A percentile compares a stretch with the other conserved stretches of the same genome.
phyloP scores from a whole-genome alignment of 352 stramenopile species.

The Phytophthora meadii region DNA sequence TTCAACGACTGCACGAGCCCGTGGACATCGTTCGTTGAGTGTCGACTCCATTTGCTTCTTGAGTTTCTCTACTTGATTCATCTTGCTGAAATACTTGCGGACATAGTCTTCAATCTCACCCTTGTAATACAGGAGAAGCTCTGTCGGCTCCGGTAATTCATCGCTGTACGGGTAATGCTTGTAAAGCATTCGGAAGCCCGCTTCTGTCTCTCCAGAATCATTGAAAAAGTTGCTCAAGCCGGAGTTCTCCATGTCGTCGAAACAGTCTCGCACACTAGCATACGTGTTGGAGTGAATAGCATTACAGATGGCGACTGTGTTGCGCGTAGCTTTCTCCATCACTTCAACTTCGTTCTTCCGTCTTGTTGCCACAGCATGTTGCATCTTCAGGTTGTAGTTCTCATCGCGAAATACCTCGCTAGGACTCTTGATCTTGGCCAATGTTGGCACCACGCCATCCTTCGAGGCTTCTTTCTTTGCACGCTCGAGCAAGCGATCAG shows the following conservation, averaged over 20 bases:
- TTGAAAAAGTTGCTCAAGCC: constrained; percentile 59
- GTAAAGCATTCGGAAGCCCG: constrained; percentile 74
- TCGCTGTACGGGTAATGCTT: constrained; percentile 55
- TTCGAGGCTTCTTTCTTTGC: constrained; percentile 22
- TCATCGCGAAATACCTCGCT: constrained; percentile 70
- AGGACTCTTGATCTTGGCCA: constrained; percentile 61
- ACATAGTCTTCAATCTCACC: constrained; percentile 77
- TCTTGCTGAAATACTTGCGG: constrained; percentile 59
- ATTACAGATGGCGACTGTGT: constrained; percentile 65
- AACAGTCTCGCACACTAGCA: constrained; percentile 53
- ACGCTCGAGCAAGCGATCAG: constrained; percentile 67
- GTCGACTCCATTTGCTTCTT: constrained; percentile 64
- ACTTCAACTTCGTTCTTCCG: constrained; percentile 58
- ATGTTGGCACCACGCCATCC: constrained; percentile 7
- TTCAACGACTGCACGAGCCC: constrained; percentile 47
- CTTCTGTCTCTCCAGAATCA: constrained; percentile 51
- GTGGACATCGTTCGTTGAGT: constrained; percentile 66
- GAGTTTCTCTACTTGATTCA: constrained; percentile 47
- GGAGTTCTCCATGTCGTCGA: constrained; percentile 53
- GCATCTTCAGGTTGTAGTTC: constrained; percentile 62
- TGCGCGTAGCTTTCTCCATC: constrained; percentile 70
- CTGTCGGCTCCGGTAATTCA: constrained; percentile 58
- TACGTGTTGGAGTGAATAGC: constrained; percentile 60
- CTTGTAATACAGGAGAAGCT: constrained; percentile 67
- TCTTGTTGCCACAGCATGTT: constrained; percentile 50